Evolutionary conservation across 1,139 yeast genomes (phyloP).

Genomic region (Geotrichum cucujoidarum): DNA sequence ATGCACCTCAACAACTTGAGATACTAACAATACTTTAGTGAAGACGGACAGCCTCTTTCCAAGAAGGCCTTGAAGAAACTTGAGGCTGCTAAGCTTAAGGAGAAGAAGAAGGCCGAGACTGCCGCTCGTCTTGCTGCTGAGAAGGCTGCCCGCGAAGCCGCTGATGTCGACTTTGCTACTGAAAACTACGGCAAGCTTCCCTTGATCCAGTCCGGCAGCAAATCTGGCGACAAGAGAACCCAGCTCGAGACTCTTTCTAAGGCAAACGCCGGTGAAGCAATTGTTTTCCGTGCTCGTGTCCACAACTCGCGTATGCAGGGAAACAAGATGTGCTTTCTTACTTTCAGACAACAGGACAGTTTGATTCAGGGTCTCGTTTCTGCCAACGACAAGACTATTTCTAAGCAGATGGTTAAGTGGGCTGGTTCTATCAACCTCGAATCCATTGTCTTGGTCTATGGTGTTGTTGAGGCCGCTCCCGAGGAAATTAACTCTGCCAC

Average conservation of each 20-base stretch:
- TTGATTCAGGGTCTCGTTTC: slow-evolving; percentile 81
- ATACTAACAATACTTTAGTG: slow-evolving; percentile 21
- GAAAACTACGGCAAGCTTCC: slow-evolving; percentile 88
- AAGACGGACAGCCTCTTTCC: slow-evolving; percentile 89
- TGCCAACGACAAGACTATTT: slow-evolving; percentile 59
- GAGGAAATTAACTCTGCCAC: slow-evolving; percentile 89
- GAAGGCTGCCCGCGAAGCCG: slow-evolving; percentile 75
- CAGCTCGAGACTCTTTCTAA: slow-evolving; percentile 50
- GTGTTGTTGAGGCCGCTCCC: slow-evolving; percentile 75
- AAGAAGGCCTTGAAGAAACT: slow-evolving; percentile 93
- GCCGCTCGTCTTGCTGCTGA: slow-evolving; percentile 86
- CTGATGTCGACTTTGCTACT: slow-evolving; percentile 79
- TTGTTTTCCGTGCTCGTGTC: slow-evolving; percentile 86
- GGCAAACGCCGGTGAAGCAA: slow-evolving; percentile 69
- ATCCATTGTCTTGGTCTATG: slow-evolving; percentile 86
- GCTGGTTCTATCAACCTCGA: slow-evolving; percentile 80
- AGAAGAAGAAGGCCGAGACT: slow-evolving; percentile 85
- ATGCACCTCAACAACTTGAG: not conserved
- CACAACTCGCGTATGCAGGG: slow-evolving; percentile 94
- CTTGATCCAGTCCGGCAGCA: slow-evolving; percentile 65
- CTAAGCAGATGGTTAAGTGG: slow-evolving; percentile 98
- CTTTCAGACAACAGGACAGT: slow-evolving; percentile 83
- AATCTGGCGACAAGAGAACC: slow-evolving; percentile 58
- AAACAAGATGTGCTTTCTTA: slow-evolving; percentile 85
- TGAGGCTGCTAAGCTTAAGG: slow-evolving; percentile 90